These are phyloP conservation scores for Phytophthora nicotianae DNA, from an alignment of 352 stramenopile species.

Conservation along the genomic window DNA sequence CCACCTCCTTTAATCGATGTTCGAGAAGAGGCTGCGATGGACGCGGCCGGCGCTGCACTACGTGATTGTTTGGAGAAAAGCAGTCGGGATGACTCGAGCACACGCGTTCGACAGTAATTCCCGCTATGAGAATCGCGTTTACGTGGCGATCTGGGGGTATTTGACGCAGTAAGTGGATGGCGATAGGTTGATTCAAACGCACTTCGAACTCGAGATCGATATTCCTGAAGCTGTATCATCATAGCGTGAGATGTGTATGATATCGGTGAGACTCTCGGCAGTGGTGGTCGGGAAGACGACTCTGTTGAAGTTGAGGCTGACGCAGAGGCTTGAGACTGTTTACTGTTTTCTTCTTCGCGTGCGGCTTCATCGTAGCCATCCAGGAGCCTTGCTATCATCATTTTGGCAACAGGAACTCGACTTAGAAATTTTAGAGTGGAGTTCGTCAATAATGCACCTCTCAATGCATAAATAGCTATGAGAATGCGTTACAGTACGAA, in stretches of 20 bases:
- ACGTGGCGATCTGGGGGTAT: constrained; percentile 5
- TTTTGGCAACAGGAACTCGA: constrained; percentile 2
- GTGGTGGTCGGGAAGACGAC: constrained; percentile 4
- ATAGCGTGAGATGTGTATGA: constrained; percentile 64
- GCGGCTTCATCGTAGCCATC: constrained; percentile 23
- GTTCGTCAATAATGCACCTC: too few relatives aligned
- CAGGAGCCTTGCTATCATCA: constrained; percentile 29
- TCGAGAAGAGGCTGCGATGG: constrained; percentile 12
- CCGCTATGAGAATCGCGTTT: constrained; percentile 24
- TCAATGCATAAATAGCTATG: background rate
- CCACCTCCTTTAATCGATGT: constrained; percentile 31
- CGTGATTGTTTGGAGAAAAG: constrained; percentile 33
- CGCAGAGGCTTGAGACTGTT: background rate
- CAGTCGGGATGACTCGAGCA: constrained; percentile 48
- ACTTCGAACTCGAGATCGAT: constrained; percentile 47
- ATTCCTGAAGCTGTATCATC: constrained; percentile 66
- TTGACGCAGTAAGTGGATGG: constrained; percentile 29
- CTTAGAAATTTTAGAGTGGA: too few relatives aligned
- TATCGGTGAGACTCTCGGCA: constrained; percentile 21
- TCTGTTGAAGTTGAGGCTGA: background rate
- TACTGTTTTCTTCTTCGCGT: background rate
- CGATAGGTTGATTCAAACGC: constrained; percentile 62
- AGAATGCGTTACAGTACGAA: background rate
- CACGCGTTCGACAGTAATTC: constrained; percentile 45
- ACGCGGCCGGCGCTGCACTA: background rate